phyloP scores from a whole-genome alignment of 2,329 filamentous ascomycete species.

The Drechslera avenae region DNA sequence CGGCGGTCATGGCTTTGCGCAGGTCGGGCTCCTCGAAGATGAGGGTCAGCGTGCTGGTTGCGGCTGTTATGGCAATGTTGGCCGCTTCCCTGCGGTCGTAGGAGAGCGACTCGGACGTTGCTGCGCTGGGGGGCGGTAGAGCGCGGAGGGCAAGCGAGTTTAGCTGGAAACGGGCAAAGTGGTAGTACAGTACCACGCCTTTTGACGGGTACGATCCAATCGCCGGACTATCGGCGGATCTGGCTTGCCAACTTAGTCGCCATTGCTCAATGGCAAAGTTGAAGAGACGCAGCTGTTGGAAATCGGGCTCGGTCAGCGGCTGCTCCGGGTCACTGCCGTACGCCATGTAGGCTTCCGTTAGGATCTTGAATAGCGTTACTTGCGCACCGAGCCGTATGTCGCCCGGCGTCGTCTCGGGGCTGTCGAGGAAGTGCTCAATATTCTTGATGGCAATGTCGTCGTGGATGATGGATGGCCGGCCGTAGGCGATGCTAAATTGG shows the following conservation, averaged over 20 bases:
- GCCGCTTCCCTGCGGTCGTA: conserved; percentile 49
- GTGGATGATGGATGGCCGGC: conserved; percentile 49
- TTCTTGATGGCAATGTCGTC: conserved; percentile 47
- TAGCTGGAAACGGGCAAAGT: conserved; percentile 61
- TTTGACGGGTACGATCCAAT: conserved; percentile 52
- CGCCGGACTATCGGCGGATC: conserved; percentile 33
- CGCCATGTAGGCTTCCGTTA: conserved; percentile 41
- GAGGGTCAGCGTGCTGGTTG: conserved; percentile 54
- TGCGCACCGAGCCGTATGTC: conserved; percentile 40
- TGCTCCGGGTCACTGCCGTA: conserved; percentile 45
- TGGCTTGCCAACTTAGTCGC: conserved; percentile 48
- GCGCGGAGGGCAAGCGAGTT: conserved; percentile 55
- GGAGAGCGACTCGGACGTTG: conserved; percentile 53
- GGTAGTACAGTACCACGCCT: conserved; percentile 59
- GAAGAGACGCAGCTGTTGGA: conserved; percentile 48
- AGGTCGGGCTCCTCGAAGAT: conserved; percentile 55
- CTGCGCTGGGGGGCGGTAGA: conserved; percentile 50
- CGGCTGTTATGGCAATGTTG: conserved; percentile 54
- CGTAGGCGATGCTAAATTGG: conserved; percentile 50
- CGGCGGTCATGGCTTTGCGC: conserved; percentile 50
- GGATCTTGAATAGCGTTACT: conserved; percentile 41
- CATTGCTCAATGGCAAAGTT: conserved; percentile 53
- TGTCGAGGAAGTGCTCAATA: conserved; percentile 41
- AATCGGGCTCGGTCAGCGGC: conserved; percentile 46
- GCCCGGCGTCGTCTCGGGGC: conserved; percentile 34